These are phyloP conservation scores for Lachancea nothofagi DNA, from an alignment of 805 yeast genomes.

Conservation along the genomic window DNA sequence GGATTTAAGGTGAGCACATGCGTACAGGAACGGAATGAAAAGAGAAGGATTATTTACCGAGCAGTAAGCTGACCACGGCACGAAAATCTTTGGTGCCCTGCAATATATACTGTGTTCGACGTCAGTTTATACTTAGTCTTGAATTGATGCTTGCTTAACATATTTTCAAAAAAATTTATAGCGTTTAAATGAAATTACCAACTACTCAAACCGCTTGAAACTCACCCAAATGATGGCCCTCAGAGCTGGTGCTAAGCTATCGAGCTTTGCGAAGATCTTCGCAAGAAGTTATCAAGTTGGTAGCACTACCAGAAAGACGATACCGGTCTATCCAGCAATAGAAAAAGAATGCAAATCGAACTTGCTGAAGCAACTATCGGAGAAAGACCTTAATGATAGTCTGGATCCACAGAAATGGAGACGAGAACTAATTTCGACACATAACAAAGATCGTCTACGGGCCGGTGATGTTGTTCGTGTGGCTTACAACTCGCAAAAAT, in stretches of 20 bases:
- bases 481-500: conserved; percentile 51
- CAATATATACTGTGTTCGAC: no score
- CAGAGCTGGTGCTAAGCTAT: background rate
- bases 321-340: conserved; percentile 31
- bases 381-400: conserved; percentile 44
- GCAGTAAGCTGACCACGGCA: no score
- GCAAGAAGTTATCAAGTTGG: conserved; percentile 18
- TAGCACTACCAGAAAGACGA: conserved; percentile 18
- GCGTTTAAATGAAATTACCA: no score
- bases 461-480: conserved; percentile 82
- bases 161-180: no score
- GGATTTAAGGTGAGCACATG: no score
- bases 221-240: background rate
- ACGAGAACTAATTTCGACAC: conserved; percentile 45
- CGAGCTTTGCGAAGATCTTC: conserved; percentile 2
- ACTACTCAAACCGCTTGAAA: background rate
- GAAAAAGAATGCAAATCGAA: conserved; percentile 30
- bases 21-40: no score
- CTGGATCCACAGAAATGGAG: conserved; percentile 73
- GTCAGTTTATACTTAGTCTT: no score
- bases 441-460: conserved; percentile 47
- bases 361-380: conserved; percentile 39
- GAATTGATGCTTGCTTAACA: no score
- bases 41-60: no score
- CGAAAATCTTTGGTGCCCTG: no score